Percentiles rank a stretch among this genome's conserved stretches.
Conservation (phyloP, 2,329 filamentous ascomycete species). For the Microcyclospora pomicola region DNA sequence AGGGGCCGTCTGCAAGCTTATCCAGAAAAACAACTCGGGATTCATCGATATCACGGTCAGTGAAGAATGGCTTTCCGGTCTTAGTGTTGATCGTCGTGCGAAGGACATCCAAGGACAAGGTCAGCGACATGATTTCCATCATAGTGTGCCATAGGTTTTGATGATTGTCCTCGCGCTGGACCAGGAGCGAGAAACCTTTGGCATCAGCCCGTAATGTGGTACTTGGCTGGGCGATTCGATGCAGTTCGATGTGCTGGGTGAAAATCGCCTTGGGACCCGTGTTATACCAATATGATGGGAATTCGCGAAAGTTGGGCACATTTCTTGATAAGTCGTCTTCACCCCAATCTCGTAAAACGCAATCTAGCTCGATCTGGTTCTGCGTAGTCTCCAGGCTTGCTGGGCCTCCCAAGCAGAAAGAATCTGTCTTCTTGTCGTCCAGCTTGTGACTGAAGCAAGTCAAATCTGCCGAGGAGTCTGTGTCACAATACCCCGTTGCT, state of each 20-base stretch:
- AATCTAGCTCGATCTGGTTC: not conserved
- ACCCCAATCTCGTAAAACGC: not conserved
- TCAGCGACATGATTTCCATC: slow-evolving; percentile 6
- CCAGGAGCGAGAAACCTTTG: slow-evolving; percentile 1
- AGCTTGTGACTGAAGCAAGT: slow-evolving; percentile 4
- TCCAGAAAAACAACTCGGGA: slow-evolving; percentile 3
- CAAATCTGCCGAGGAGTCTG: slow-evolving; percentile 1
- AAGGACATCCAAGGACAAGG: slow-evolving; percentile 3
- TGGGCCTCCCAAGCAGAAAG: slow-evolving; percentile 4
- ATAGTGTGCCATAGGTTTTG: slow-evolving; percentile 4
- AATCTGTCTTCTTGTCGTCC: slow-evolving; percentile 1
- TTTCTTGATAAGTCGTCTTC: not conserved
- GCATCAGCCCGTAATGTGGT: not conserved
- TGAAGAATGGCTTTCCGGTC: slow-evolving; percentile 3
- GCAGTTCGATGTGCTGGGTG: not conserved
- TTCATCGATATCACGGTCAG: not conserved
- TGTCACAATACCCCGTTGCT: slow-evolving; percentile 1
- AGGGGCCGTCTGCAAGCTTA: slow-evolving; percentile 2
- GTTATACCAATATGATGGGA: slow-evolving; percentile 4
- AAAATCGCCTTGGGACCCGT: slow-evolving; percentile 3
- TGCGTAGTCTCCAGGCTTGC: slow-evolving; percentile 1
- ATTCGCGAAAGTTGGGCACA: slow-evolving; percentile 1
- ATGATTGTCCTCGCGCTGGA: slow-evolving; percentile 3
- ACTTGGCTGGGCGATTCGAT: not conserved
- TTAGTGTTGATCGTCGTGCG: slow-evolving; percentile 1